These are phyloP conservation scores for Microcyclospora tardicrescens DNA, from an alignment of 2,329 filamentous ascomycete genomes.

Conservation along the genomic window DNA sequence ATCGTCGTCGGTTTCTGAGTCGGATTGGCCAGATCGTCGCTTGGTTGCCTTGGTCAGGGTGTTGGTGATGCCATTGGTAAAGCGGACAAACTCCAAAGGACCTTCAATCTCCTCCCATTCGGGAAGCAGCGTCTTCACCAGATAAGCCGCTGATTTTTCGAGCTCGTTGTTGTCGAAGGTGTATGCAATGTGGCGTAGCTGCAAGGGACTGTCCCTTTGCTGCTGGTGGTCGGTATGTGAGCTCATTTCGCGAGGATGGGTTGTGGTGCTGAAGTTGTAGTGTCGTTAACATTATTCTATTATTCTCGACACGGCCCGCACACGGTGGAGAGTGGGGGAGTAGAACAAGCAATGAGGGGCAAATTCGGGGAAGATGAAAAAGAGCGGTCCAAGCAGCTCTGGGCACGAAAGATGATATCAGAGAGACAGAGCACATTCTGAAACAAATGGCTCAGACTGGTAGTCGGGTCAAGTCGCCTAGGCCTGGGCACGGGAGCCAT, in stretches of 20 bases:
- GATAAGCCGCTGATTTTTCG: slow-evolving; percentile 61
- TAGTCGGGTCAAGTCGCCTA: too few species aligned
- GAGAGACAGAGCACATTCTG: too few species aligned
- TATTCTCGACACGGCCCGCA: slow-evolving; percentile 3
- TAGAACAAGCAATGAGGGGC: background rate
- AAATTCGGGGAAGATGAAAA: background rate
- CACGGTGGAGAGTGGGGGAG: background rate
- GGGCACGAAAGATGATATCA: too few species aligned
- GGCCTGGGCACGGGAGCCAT: too few species aligned
- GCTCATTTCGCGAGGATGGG: slow-evolving; percentile 11
- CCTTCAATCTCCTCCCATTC: slow-evolving; percentile 67
- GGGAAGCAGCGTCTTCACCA: slow-evolving; percentile 68
- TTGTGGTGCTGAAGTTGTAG: slow-evolving; percentile 6
- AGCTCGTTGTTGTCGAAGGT: slow-evolving; percentile 67
- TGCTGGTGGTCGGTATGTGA: slow-evolving; percentile 13
- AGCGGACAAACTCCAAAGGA: slow-evolving; percentile 71
- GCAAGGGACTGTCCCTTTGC: slow-evolving; percentile 21
- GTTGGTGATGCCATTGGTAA: slow-evolving; percentile 98
- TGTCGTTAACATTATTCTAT: slow-evolving; percentile 1
- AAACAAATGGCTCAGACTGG: too few species aligned
- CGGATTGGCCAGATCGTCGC: slow-evolving; percentile 52
- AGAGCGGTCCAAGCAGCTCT: too few species aligned
- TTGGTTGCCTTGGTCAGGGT: slow-evolving; percentile 73
- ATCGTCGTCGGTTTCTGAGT: slow-evolving; percentile 67
- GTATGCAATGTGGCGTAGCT: slow-evolving; percentile 50